Percentiles rank a stretch among this genome's conserved stretches.
These are phyloP conservation scores for Pinus taeda DNA, from an alignment of 75 land plant genomes.

Conservation along the genomic window DNA sequence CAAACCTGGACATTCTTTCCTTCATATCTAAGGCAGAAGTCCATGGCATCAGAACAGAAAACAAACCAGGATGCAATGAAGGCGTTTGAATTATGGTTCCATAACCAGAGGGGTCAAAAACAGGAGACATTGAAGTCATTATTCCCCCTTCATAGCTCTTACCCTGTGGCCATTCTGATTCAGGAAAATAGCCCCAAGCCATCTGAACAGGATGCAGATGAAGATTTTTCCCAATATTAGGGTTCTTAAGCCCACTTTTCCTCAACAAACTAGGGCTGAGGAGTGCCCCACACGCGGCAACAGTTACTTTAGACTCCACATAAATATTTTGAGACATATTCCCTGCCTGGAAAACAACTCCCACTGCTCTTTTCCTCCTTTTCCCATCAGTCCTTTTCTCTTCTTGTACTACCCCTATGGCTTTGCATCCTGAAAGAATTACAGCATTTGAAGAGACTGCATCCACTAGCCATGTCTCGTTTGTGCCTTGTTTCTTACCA, in stretches of 20 bases:
- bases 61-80: conserved; percentile 65
- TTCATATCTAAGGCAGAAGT: conserved; percentile 37
- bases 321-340: not conserved
- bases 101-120: conserved; percentile 23
- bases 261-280: conserved; percentile 54
- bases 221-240: conserved; percentile 63
- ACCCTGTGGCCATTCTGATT: conserved; percentile 21
- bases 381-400: not conserved
- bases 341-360: conserved; percentile 25
- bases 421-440: conserved; percentile 51
- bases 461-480: conserved; percentile 85
- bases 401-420: conserved; percentile 22
- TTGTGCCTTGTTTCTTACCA: conserved; percentile 60
- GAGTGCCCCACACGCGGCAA: conserved; percentile 76
- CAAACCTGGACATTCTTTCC: conserved; percentile 55
- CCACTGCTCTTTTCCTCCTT: conserved; percentile 21
- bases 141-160: conserved; percentile 80
- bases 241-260: conserved; percentile 61
- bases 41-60: conserved; percentile 61
- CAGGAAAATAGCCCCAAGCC: conserved; percentile 88
- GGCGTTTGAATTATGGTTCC: conserved; percentile 66
- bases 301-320: conserved; percentile 55
- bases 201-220: conserved; percentile 71
- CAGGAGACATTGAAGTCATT: conserved; percentile 56
- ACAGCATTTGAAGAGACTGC: conserved; percentile 48